Conservation (phyloP, 83 land plant genomes). For the Isoetes engelmannii region DNA sequence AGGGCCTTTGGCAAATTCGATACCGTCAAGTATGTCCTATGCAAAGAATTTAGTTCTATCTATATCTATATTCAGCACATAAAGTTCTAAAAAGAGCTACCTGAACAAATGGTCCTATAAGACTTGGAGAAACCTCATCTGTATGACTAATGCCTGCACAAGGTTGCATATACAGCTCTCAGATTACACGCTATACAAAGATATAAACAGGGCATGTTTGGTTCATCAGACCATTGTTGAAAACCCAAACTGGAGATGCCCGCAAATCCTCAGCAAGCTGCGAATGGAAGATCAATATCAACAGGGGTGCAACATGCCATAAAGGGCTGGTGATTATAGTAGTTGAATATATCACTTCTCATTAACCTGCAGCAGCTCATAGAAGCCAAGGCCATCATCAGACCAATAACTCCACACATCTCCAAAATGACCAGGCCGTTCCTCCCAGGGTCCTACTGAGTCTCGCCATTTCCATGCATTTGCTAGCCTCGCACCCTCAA, state of each 20-base stretch:
- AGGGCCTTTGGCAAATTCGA: slow-evolving; percentile 87
- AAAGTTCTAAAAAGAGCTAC: slow-evolving; percentile 22
- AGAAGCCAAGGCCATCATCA: slow-evolving; percentile 88
- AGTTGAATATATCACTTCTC: neutral
- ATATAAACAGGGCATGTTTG: neutral
- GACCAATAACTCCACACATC: slow-evolving; percentile 97
- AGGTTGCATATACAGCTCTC: neutral
- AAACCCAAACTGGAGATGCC: slow-evolving; percentile 79
- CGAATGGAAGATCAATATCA: slow-evolving; percentile 5
- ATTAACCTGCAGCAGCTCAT: slow-evolving; percentile 76
- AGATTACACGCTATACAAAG: neutral
- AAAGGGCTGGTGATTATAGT: neutral
- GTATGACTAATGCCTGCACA: slow-evolving; percentile 62
- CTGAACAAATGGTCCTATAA: slow-evolving; percentile 55
- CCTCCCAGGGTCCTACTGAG: slow-evolving; percentile 78
- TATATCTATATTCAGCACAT: neutral
- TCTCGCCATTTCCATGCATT: slow-evolving; percentile 86
- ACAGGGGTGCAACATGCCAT: neutral
- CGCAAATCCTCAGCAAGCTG: slow-evolving; percentile 86
- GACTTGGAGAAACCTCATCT: slow-evolving; percentile 46
- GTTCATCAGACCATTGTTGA: slow-evolving; percentile 64
- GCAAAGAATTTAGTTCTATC: slow-evolving; percentile 2
- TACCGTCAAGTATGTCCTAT: slow-evolving; percentile 70
- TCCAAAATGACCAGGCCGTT: slow-evolving; percentile 91
- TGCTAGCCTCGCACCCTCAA: slow-evolving; percentile 66